Evolutionary conservation across 768 basidiomycete species (phyloP).

Genomic region (Tephrocybe sp.): DNA sequence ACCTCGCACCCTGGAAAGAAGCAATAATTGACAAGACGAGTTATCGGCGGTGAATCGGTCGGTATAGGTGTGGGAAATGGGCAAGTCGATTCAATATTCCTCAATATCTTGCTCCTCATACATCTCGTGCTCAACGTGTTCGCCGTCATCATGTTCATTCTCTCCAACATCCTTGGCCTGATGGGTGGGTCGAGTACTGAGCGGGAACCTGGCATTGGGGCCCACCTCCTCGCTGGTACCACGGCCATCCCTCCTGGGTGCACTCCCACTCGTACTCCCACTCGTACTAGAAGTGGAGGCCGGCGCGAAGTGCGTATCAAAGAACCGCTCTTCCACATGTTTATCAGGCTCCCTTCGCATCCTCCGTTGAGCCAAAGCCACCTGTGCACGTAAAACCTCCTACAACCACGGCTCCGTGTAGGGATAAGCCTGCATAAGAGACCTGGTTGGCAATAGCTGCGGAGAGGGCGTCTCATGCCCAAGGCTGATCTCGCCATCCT

Average conservation of each 20-base stretch:
- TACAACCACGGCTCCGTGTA: no score
- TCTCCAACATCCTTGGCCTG: conserved; percentile 24
- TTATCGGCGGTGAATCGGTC: conserved; percentile 9
- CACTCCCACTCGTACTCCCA: conserved; percentile 21
- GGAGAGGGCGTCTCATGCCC: no score
- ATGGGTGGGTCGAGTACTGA: conserved; percentile 23
- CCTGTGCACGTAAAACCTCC: no score
- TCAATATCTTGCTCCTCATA: conserved; percentile 55
- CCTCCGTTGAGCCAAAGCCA: no score
- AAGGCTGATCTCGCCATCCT: no score
- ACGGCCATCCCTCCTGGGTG: conserved; percentile 21
- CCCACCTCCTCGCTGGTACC: conserved; percentile 56
- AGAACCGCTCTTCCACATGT: conserved; percentile 47
- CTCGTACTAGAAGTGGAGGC: conserved; percentile 41
- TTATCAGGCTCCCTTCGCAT: conserved; percentile 20
- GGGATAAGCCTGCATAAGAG: no score
- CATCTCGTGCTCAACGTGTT: conserved; percentile 45
- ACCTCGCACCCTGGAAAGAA: no score
- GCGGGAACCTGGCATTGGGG: conserved; percentile 43
- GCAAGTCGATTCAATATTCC: conserved; percentile 72
- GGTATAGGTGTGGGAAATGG: conserved; percentile 37
- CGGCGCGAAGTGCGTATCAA: conserved; percentile 49
- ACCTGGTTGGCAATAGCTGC: no score
- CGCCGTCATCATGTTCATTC: conserved; percentile 32
- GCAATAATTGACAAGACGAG: no score